Base-by-base conservation (phyloP, 2,329 filamentous ascomycete species). In the Fusarium transvaalense region DNA sequence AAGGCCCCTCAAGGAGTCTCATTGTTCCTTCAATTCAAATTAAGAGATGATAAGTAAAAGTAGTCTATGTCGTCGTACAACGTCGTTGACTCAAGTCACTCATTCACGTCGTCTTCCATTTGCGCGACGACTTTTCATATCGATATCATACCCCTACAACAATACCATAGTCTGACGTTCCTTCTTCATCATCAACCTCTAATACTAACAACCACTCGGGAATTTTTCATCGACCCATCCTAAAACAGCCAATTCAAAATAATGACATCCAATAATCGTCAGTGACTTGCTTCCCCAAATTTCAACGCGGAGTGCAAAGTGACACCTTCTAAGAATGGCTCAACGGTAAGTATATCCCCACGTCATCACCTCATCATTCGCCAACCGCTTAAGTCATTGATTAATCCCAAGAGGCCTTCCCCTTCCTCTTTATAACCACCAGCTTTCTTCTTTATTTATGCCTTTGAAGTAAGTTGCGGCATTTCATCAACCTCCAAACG, bases 291-390 rank as follows among this genome's bases (percentile, higher is more conserved):
- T 56, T 43, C 27, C 42, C 46, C 43, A 51, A 46, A 15, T 34
- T 27, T 23, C 29, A 17, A 42, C 65, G 64, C 46, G 64, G 51
- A 62, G 51, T 45, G 41, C 23, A 29, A 25, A 43, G 25, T 56
- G 46, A 50, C 31, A 66, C 51, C 32, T 63, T 42, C 48, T 50
- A 38, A 45, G 39, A 23, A 51, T 51, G 34, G 47, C 47, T 39
- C 32, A 35, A 61, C 5, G 21, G 25, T n/a, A 34, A 35, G 42
- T n/a, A 19, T 45, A 61, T 52, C 47, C 46, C 51, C 42, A 72
- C 70, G 70, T 72, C 70, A 72, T 72, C 43, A 29, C 52, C 46
- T 37, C 69, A 72, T 72, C 70, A 72, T 72, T 21, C 35, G 12
- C 7, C 23, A 43, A 52, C 41, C 43, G 17, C 32, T 61, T 43